phyloP scores from a whole-genome alignment of 345 rosid genomes.

The Toxicodendron radicans region DNA sequence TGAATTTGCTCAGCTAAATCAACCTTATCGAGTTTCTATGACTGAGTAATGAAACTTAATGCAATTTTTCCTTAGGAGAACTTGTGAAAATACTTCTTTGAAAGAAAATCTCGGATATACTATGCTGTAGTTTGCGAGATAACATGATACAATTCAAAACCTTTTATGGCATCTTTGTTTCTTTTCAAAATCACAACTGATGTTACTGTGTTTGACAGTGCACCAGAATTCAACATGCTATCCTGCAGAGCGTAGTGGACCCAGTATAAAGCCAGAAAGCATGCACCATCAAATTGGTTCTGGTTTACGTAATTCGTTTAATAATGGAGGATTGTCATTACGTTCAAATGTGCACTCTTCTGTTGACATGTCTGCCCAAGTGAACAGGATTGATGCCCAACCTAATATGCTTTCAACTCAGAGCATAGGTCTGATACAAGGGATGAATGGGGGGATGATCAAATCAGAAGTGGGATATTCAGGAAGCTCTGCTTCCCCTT shows the following conservation, averaged over 20 bases:
- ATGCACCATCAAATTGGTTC: conserved; percentile 56
- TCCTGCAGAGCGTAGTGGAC: conserved; percentile 54
- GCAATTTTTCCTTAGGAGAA: background rate
- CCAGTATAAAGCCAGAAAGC: conserved; percentile 55
- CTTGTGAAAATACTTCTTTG: background rate
- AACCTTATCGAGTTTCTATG: no score
- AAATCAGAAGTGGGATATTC: conserved; percentile 77
- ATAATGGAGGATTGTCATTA: conserved; percentile 68
- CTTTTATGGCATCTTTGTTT: background rate
- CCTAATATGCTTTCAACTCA: conserved; percentile 66
- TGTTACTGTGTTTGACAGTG: conserved; percentile 42
- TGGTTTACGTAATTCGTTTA: conserved; percentile 53
- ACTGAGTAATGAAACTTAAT: background rate
- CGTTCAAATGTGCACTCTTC: conserved; percentile 57
- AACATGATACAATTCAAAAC: background rate
- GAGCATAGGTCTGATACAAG: conserved; percentile 68
- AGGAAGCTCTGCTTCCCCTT: conserved; percentile 60
- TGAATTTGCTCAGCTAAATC: no score
- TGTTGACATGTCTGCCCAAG: conserved; percentile 67
- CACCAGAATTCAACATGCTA: conserved; percentile 65
- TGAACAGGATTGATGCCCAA: conserved; percentile 60
- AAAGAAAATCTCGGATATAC: background rate
- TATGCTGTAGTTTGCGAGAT: background rate
- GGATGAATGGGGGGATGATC: conserved; percentile 79
- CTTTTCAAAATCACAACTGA: conserved; percentile 18